Base-by-base conservation (phyloP, 2,329 filamentous ascomycete genomes). In the Trichophyton equinum region DNA sequence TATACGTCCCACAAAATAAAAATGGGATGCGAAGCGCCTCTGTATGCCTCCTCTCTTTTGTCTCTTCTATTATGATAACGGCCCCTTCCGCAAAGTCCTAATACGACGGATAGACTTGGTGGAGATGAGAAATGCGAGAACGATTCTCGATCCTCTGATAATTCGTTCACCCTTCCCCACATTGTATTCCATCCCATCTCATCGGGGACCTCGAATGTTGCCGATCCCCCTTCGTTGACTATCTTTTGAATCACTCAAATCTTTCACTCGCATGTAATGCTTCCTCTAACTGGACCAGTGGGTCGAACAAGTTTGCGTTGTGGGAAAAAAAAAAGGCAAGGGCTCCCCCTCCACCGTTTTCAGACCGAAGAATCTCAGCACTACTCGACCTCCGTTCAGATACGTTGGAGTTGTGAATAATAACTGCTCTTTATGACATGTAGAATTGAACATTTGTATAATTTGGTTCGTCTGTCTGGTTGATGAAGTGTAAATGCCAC, bases 111-210 rank as follows among this genome's bases (percentile, higher is more conserved):
- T 36, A 36, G 51, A 36, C 15, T 33, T 55, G 30, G 51, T 55
- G 51, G 51, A 55, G 25, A 55, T 55, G 51, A 55, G 51, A 55
- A 55, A 55, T 55, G 51, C 15, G 51, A 55, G 51, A 36, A 55
- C 15, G 30, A 55, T 55, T 36, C 51, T 15, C 13, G 5, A 38
- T 9, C 51, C 27, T 36, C 27, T 30, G 51, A 55, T 33, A 55
- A 9, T 30, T 30, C 2, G 27, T 30, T 8, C 13, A 13, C 25
- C 20, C 51, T 25, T 30, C 4, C 27, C 25, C 15, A 33, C 27
- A 15, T n/a, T n/a, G 1, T 30, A 30, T 30, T 30, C 9, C 33
- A 38, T 33, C 49, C 4, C 27, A 33, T 53, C 20, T 55, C 13
- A 55, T 55, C 25, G 6, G 46, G 13, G 46, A 51, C 5, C 20